Base-by-base conservation (phyloP, 176 grass and related monocot genomes). In the Hordeum marinum region DNA sequence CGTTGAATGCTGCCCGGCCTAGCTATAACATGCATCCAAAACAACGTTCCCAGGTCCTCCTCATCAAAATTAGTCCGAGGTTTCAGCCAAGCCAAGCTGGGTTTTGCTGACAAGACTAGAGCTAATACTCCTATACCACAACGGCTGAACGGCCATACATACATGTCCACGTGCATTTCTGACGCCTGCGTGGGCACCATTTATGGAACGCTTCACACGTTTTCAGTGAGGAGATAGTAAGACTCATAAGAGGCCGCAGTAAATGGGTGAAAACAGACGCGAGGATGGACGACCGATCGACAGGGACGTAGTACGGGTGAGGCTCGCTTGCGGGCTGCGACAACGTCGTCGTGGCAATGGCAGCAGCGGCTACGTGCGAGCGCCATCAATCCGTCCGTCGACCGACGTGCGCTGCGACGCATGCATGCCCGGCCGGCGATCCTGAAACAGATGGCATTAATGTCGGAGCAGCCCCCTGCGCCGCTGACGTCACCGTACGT, bases 401-500 rank as follows among this genome's bases (percentile, higher is more conserved):
- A 1, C 2, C 41, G 41, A 73, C 17, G 45, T 37, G 10, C 62
- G 29, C 24, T 63, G 60, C 24, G 11, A 11, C 36, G 65, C 32
- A 6, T 63, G 61, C 11, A 27, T 13, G 61, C 20, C 14, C 15
- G 15, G 59, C n/a, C n/a, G 59, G 72, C 12, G 36, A 68, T 20
- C 73, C 26, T 24, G 54, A 78, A 63, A 70, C 13, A 72, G 68
- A 42, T 24, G 21, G 68, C 37, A 70, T 70, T 24, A 54, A 68
- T 48, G 43, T 48, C 45, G 35, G 32, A 34, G 32, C 32, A 34
- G 32, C 3, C 32, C 31, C 31, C 20, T 4, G 62, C 43, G 60
- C 21, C 5, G 81, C 74, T 65, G 67, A 84, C 57, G 81, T 88
- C 81, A 84, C 40, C 23, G 23, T 43, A 9, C 69, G 69, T 46